Conservation (phyloP, 352 stramenopile species). For the Globisporangium nunn region DNA sequence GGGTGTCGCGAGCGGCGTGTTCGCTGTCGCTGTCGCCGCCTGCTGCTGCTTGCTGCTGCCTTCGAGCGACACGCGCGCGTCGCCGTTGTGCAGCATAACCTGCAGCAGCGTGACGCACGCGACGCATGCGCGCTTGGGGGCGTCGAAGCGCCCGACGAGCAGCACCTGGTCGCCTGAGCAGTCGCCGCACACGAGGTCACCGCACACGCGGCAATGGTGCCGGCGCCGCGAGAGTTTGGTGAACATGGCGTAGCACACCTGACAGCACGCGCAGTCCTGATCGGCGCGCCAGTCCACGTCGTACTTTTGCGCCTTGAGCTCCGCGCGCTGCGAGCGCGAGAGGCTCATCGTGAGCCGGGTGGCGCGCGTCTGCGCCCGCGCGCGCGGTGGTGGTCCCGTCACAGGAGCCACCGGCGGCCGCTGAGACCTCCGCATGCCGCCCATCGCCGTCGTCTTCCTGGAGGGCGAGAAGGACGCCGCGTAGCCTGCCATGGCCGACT, state of each 20-base stretch:
- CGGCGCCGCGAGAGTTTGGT: constrained; percentile 64
- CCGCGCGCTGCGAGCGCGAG: constrained; percentile 10
- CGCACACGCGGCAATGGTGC: constrained; percentile 77
- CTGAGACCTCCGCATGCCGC: not conserved
- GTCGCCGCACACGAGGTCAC: constrained; percentile 65
- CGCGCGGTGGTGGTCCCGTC: constrained; percentile 9
- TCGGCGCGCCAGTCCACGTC: constrained; percentile 64
- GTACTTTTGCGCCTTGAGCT: constrained; percentile 49
- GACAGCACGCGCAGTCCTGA: constrained; percentile 48
- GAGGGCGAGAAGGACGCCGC: constrained; percentile 19
- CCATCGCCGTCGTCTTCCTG: not conserved
- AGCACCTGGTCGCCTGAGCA: constrained; percentile 62
- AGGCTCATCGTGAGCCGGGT: constrained; percentile 17
- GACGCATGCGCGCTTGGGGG: constrained; percentile 46
- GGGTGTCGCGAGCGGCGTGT: constrained; percentile 18
- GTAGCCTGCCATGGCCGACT: constrained; percentile 18
- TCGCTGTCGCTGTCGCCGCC: constrained; percentile 11
- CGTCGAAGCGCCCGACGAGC: constrained; percentile 41
- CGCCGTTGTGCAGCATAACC: constrained; percentile 39
- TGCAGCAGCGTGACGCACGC: constrained; percentile 56
- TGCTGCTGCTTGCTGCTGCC: constrained; percentile 16
- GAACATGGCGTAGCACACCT: constrained; percentile 66
- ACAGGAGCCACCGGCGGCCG: constrained; percentile 7
- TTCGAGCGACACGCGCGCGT: constrained; percentile 36
- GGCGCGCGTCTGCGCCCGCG: constrained; percentile 20